These are phyloP conservation scores for Fraxinus latifolia DNA, from an alignment of 305 asterid genomes.

Conservation along the genomic window DNA sequence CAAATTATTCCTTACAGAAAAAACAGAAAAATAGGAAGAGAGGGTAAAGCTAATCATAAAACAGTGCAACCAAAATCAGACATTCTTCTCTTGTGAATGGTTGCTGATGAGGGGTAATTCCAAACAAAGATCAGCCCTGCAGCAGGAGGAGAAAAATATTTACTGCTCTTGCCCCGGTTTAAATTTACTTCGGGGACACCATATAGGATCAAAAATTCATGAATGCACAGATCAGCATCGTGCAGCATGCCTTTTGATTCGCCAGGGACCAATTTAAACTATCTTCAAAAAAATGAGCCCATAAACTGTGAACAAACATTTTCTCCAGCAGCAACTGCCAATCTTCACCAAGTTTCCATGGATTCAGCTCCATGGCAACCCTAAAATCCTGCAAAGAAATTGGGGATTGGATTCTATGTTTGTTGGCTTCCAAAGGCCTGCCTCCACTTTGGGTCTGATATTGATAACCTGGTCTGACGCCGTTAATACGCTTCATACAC, in stretches of 20 bases:
- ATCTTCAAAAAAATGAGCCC: slow-evolving; percentile 23
- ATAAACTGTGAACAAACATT: slow-evolving; percentile 50
- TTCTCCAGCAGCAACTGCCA: slow-evolving; percentile 89
- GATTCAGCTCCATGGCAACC: slow-evolving; percentile 89
- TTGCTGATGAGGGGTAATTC: slow-evolving; percentile 40
- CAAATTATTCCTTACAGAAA: slow-evolving; percentile 48
- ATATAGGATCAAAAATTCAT: slow-evolving; percentile 22
- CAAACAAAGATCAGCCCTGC: slow-evolving; percentile 31
- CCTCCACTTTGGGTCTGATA: slow-evolving; percentile 49
- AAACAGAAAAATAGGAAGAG: slow-evolving; percentile 46
- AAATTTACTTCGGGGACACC: slow-evolving; percentile 34
- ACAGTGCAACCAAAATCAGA: slow-evolving; percentile 57
- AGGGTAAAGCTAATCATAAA: slow-evolving; percentile 75
- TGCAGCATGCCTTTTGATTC: slow-evolving; percentile 26
- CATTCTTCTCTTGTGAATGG: slow-evolving; percentile 45
- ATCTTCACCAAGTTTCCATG: slow-evolving; percentile 77
- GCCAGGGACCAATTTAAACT: slow-evolving; percentile 10
- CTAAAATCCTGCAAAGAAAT: slow-evolving; percentile 76
- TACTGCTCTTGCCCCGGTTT: slow-evolving; percentile 39
- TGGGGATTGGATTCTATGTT: slow-evolving; percentile 36
- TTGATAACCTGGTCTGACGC: slow-evolving; percentile 62
- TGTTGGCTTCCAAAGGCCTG: slow-evolving; percentile 47
- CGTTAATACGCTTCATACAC: slow-evolving; percentile 57
- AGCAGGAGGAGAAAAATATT: slow-evolving; percentile 44
- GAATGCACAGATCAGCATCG: slow-evolving; percentile 12